A percentile compares a stretch with the other conserved stretches of the same genome.
Conservation (phyloP, 495 filamentous ascomycete genomes). For the Podospora pseudopauciseta region DNA sequence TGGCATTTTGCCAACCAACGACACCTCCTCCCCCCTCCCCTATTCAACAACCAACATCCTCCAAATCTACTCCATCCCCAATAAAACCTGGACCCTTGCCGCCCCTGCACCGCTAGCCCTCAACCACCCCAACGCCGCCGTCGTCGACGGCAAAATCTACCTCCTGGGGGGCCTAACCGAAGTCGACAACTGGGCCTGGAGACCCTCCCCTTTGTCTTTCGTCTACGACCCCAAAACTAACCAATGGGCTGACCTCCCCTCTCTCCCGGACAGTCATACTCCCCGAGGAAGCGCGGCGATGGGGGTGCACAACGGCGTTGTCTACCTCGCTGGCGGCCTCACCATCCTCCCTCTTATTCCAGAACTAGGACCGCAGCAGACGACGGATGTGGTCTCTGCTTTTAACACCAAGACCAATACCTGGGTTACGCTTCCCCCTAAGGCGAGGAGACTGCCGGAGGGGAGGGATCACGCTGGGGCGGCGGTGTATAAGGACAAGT, state of each 20-base stretch:
- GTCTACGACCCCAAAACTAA: slow-evolving; percentile 55
- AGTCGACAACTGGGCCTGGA: slow-evolving; percentile 67
- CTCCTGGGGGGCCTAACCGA: slow-evolving; percentile 71
- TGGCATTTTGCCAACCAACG: slow-evolving; percentile 17
- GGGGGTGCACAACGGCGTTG: slow-evolving; percentile 20
- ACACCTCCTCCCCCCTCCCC: background rate
- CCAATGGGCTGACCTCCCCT: slow-evolving; percentile 21
- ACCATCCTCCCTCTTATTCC: slow-evolving; percentile 7
- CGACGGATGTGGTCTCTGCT: slow-evolving; percentile 28
- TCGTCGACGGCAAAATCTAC: slow-evolving; percentile 60
- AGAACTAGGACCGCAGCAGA: slow-evolving; percentile 12
- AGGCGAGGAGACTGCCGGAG: slow-evolving; percentile 28
- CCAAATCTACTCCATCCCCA: slow-evolving; percentile 64
- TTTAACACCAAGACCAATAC: slow-evolving; percentile 30
- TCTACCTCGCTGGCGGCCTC: slow-evolving; percentile 31
- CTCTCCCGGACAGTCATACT: slow-evolving; percentile 24
- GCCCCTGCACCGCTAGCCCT: slow-evolving; percentile 55
- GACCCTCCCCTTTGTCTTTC: slow-evolving; percentile 42
- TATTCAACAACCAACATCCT: slow-evolving; percentile 65
- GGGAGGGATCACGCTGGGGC: slow-evolving; percentile 36
- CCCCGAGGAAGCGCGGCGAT: slow-evolving; percentile 25
- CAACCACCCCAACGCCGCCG: slow-evolving; percentile 47
- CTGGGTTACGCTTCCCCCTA: slow-evolving; percentile 22
- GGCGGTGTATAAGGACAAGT: slow-evolving; percentile 29
- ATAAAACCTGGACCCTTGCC: slow-evolving; percentile 59